Base-by-base conservation (phyloP, 176 grass and related monocot genomes). In the Pontederia paniculata region DNA sequence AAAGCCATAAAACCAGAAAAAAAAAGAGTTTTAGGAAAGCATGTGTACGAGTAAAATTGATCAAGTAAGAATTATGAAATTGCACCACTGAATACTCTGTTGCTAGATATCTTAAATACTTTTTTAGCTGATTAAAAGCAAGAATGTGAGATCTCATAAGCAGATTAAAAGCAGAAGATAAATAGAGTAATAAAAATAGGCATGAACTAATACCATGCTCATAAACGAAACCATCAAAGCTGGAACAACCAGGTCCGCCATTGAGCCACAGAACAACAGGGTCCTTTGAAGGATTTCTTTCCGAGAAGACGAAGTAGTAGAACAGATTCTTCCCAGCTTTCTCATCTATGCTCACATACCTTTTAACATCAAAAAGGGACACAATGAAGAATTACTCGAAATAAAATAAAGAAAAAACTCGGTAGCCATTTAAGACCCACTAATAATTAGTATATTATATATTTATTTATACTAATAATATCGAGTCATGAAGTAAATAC, bases 211-310 rank as follows among this genome's bases (percentile, higher is more conserved):
- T 69, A 89, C 85, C 82, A 42, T 96, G 79, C 52, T 81, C 85
- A 44, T 87, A 84, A 66, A 89, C 74, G 67, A 96, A 89, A 10
- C 90, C 85, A 37, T 89, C 82, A 51, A 96, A 89, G 58, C 91
- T 89, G 25, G 91, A 96, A 74, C 79, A 89, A 9, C 91, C 91
- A 0, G 91, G 91, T 1, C 91, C 85, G 11, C 85, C 91, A 71
- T 89, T 96, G 47, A 96, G 73, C 91, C 85, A 89, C 50, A 89
- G 57, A n/a, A 96, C 91, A 28, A 96, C 74, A 12, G 82, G 91
- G 71, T 96, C 91, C 55, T 23, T 16, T 5, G 76, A 46, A 8
- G 91, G 82, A 65, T 71, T 76, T 21, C 74, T 62, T 67, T 86
- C 91, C 16, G 91, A 89, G 9, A 68, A 53, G 42, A 79, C 85